Base-by-base conservation (phyloP, 2,329 filamentous ascomycete genomes). In the Aspergillus viridinutans region DNA sequence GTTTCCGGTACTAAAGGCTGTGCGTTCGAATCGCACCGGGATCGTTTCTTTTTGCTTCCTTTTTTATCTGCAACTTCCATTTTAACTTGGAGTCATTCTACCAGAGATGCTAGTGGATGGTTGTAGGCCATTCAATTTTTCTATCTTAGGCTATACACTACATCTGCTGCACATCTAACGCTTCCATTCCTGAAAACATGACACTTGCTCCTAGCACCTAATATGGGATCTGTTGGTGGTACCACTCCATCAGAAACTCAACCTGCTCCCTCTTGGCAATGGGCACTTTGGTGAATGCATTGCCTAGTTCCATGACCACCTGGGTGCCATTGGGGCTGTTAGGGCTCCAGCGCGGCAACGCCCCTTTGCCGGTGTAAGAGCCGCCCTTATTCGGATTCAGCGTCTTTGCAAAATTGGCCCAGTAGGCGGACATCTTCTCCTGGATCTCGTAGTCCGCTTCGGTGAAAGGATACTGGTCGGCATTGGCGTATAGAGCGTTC, bases 1-100 rank as follows among this genome's bases (percentile, higher is more conserved):
- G 69, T 71, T 71, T 72, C 71, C 69, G 69, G 69, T 59, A 71
- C 68, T 65, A 69, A 67, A 68, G 67, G 69, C 67, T 69, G 66
- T 62, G 68, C 61, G 69, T 72, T 71, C 69, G 68, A 71, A 68
- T 71, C 69, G 65, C 68, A 63, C 62, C 68, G 60, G 61, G 67
- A 63, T 72, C 68, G 67, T 38, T 38, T 38, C 32, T 38, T 38
- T 38, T 38, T 17, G 2, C 6, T 32, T 14, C 2, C 4, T 2
- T 14, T 32, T 32, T 32, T 3, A 9, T 29, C 9, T 29, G 28
- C 28, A 12, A 12, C 3, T 12, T 12, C 1, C 1, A 12, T 29
- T 12, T 29, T 4, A 12, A 29, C 3, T 12, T 10, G 9, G 4
- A 1, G 1, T 3, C 1, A 4, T 12, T 10, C 7, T 29, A 28